Conservation (phyloP, 768 basidiomycete species). For the Chlorophyllum brunneum region DNA sequence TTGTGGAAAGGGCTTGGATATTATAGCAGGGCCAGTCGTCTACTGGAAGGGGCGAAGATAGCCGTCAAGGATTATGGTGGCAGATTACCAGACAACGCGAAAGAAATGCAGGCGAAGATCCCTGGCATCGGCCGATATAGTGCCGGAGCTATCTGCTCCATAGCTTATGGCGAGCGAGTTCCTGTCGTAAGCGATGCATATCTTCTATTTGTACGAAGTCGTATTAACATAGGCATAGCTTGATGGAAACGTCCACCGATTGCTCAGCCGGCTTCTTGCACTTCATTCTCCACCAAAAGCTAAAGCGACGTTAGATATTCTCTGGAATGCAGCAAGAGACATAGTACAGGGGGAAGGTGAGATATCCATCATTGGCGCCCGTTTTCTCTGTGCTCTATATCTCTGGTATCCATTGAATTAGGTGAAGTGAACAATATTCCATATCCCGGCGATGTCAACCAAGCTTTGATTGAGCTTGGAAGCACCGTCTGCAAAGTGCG, state of each 20-base stretch:
- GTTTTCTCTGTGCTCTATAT: not conserved
- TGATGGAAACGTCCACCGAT: slow-evolving; percentile 86
- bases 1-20: slow-evolving; percentile 93
- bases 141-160: slow-evolving; percentile 80
- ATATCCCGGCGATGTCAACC: slow-evolving; percentile 80
- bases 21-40: slow-evolving; percentile 79
- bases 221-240: slow-evolving; percentile 41
- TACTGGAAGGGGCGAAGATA: slow-evolving; percentile 82
- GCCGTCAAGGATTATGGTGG: slow-evolving; percentile 64
- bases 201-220: not conserved
- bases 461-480: slow-evolving; percentile 93
- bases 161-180: slow-evolving; percentile 79
- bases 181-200: slow-evolving; percentile 69
- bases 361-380: not conserved
- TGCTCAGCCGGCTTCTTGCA: slow-evolving; percentile 81
- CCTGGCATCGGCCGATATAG: slow-evolving; percentile 90
- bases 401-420: slow-evolving; percentile 1
- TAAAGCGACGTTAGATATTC: slow-evolving; percentile 69
- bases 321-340: slow-evolving; percentile 77
- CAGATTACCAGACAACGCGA: slow-evolving; percentile 73
- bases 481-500: slow-evolving; percentile 89
- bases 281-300: slow-evolving; percentile 79
- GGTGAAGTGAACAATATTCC: not conserved
- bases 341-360: slow-evolving; percentile 50
- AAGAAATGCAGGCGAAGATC: slow-evolving; percentile 76